Percentiles rank a stretch among this genome's conserved stretches.
Conservation (phyloP, 2,329 filamentous ascomycete species). For the Aspergillus ochraceus region DNA sequence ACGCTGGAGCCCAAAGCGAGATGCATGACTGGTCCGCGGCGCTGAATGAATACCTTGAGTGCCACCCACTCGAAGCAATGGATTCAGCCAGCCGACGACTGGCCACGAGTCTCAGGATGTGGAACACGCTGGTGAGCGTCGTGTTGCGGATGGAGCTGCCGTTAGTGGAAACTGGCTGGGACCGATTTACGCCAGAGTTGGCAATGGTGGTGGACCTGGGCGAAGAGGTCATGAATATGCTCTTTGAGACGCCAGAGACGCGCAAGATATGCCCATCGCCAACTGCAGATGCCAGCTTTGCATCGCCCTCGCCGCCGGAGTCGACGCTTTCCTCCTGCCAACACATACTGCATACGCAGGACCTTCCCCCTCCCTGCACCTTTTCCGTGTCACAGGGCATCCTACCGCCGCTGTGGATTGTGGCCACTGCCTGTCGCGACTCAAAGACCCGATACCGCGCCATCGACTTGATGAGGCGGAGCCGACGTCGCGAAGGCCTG, state of each 20-base stretch:
- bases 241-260: neutral
- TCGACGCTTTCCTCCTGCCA: neutral
- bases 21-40: slow-evolving; percentile 10
- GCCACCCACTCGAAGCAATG: neutral
- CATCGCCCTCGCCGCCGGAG: no score
- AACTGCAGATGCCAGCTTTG: slow-evolving; percentile 5
- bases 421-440: slow-evolving; percentile 67
- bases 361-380: slow-evolving; percentile 7
- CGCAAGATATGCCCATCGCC: neutral
- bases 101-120: slow-evolving; percentile 14
- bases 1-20: neutral
- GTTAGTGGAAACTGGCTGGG: slow-evolving; percentile 12
- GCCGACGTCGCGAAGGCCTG: slow-evolving; percentile 65
- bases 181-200: slow-evolving; percentile 9
- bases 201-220: slow-evolving; percentile 7
- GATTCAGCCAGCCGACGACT: neutral
- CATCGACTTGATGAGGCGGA: slow-evolving; percentile 60
- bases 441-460: slow-evolving; percentile 58
- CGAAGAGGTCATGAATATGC: slow-evolving; percentile 9
- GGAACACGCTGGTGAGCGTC: slow-evolving; percentile 12
- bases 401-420: slow-evolving; percentile 63
- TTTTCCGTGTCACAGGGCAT: slow-evolving; percentile 67
- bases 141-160: slow-evolving; percentile 13
- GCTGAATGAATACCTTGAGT: slow-evolving; percentile 16
- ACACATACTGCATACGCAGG: slow-evolving; percentile 2